phyloP scores from a whole-genome alignment of 352 stramenopile species.

The Globisporangium iwayamae region DNA sequence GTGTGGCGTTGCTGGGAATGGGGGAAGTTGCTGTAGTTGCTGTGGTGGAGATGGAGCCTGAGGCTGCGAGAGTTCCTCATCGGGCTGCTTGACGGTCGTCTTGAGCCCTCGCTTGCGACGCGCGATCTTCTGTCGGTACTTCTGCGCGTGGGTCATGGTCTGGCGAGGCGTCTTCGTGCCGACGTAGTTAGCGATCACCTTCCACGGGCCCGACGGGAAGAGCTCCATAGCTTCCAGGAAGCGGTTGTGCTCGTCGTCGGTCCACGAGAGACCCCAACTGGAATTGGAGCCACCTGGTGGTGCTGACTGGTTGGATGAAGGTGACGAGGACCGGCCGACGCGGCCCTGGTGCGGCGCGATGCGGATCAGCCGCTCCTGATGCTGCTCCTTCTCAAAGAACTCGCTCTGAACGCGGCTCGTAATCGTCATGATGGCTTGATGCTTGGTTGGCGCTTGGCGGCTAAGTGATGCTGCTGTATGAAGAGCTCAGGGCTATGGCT shows the following conservation, averaged over 20 bases:
- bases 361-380: constrained; percentile 19
- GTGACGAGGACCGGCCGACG: background rate
- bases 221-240: constrained; percentile 27
- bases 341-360: constrained; percentile 19
- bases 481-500: background rate
- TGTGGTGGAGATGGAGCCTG: background rate
- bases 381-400: constrained; percentile 17
- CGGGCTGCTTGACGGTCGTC: constrained; percentile 11
- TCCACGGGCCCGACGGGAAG: constrained; percentile 26
- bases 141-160: constrained; percentile 29
- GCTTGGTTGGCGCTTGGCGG: background rate
- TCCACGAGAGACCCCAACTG: constrained; percentile 15
- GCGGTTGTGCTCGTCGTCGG: constrained; percentile 22
- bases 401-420: constrained; percentile 18
- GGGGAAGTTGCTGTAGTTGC: background rate
- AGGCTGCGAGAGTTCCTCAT: background rate
- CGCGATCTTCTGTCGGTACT: constrained; percentile 29
- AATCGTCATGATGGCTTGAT: constrained; percentile 12
- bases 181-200: constrained; percentile 24
- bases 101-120: constrained; percentile 20
- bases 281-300: background rate
- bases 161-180: constrained; percentile 23
- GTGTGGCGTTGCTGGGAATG: background rate
- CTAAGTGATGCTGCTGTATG: background rate
- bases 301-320: background rate